A percentile compares a stretch with the other conserved stretches of the same genome.
These are phyloP conservation scores for Austropuccinia psidii DNA, from an alignment of 1,284 basidiomycete species.

Conservation along the genomic window DNA sequence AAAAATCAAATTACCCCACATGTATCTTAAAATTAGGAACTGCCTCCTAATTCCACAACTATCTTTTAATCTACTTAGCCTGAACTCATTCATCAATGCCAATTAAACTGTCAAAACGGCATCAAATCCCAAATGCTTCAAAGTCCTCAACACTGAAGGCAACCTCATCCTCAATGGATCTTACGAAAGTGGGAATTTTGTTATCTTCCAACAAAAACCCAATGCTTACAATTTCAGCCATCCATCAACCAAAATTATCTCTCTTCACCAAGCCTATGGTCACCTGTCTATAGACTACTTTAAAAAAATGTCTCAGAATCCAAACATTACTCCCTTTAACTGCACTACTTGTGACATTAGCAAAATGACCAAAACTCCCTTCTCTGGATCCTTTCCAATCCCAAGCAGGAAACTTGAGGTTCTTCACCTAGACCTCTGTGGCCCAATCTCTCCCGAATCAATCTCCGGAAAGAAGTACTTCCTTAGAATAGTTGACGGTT, in stretches of 20 bases:
- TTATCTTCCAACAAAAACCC: too few species aligned
- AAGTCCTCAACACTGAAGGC: not conserved
- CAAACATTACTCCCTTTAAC: not conserved
- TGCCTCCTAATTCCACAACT: not conserved
- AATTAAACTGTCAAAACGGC: not conserved
- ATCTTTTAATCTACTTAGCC: not conserved
- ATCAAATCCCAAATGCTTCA: not conserved
- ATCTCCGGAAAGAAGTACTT: not conserved
- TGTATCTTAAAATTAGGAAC: not conserved
- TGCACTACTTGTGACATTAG: not conserved
- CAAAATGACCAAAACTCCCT: not conserved
- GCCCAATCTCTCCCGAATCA: not conserved
- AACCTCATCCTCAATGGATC: not conserved
- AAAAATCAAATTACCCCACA: not conserved
- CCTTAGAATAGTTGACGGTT: not conserved
- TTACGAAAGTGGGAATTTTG: not conserved
- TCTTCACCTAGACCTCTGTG: conserved; percentile 5
- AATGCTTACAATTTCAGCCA: not conserved
- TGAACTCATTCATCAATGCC: not conserved
- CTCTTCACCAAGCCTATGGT: not conserved
- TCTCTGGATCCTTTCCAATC: not conserved
- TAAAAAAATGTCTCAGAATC: not conserved
- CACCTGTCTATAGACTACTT: not conserved
- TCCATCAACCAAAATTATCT: not conserved
- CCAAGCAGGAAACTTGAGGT: not conserved